Evolutionary conservation across 169 alveolate species (phyloP).

Genomic region (Besnoitia besnoiti): DNA sequence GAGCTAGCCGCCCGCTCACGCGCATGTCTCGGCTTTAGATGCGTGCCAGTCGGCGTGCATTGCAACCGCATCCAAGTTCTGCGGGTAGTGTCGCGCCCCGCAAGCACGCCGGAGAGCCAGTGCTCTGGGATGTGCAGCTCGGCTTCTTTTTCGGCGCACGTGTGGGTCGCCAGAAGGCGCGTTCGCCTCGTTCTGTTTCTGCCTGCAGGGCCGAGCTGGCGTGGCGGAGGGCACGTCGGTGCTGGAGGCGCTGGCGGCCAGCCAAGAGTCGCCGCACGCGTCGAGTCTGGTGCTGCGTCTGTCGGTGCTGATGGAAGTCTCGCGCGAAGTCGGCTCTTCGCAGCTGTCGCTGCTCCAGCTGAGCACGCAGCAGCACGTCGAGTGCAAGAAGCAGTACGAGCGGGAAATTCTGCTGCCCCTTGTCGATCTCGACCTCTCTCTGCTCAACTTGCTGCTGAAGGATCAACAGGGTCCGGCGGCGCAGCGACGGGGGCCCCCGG

Average conservation of each 20-base stretch:
- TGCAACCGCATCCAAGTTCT: background rate
- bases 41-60: too few relatives aligned
- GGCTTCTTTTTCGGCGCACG: background rate
- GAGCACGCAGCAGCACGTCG: conserved; percentile 36
- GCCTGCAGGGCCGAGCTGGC: too few relatives aligned
- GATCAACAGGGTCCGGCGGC: background rate
- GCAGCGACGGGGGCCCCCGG: background rate
- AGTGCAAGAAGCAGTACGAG: conserved; percentile 28
- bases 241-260: background rate
- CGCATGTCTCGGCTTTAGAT: too few relatives aligned
- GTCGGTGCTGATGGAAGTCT: background rate
- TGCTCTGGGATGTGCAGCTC: background rate
- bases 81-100: background rate
- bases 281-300: background rate
- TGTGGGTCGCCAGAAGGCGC: background rate
- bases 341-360: conserved; percentile 17
- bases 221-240: background rate
- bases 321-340: conserved; percentile 14
- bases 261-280: background rate
- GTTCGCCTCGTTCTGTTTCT: too few relatives aligned
- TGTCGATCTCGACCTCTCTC: background rate
- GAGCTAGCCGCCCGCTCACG: too few relatives aligned
- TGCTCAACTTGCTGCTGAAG: conserved; percentile 15
- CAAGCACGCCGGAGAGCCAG: background rate
- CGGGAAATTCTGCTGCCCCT: background rate